Conservation (phyloP, 2,329 filamentous ascomycete species). For the Decorospora gaudefroyi region DNA sequence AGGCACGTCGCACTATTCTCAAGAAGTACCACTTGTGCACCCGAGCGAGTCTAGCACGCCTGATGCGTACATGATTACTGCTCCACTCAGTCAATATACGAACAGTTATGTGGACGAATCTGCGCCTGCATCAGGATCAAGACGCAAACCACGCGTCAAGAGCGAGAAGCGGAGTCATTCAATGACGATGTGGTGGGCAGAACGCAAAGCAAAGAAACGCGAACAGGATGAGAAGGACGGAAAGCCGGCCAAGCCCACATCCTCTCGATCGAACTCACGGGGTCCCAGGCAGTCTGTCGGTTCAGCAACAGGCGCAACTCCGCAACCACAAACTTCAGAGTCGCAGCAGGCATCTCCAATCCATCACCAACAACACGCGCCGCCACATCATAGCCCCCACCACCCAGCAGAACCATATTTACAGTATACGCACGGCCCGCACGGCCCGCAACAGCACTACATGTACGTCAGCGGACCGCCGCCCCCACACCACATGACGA, state of each 20-base stretch:
- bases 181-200: constrained; percentile 55
- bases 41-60: constrained; percentile 34
- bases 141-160: constrained; percentile 48
- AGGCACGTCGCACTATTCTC: constrained; percentile 40
- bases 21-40: constrained; percentile 27
- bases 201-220: constrained; percentile 48
- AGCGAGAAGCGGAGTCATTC: constrained; percentile 52
- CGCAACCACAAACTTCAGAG: constrained; percentile 25
- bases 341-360: constrained; percentile 24
- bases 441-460: constrained; percentile 28
- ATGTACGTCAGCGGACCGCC: constrained; percentile 25
- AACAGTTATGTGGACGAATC: constrained; percentile 36
- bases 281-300: constrained; percentile 28
- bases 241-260: constrained; percentile 23
- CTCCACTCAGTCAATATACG: constrained; percentile 42
- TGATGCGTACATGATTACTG: constrained; percentile 45
- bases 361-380: constrained; percentile 14
- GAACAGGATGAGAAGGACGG: constrained; percentile 41
- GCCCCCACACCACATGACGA: constrained; percentile 30
- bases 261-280: constrained; percentile 33
- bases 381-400: constrained; percentile 22
- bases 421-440: constrained; percentile 23
- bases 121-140: constrained; percentile 32
- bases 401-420: constrained; percentile 28
- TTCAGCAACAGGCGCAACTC: constrained; percentile 25